A percentile compares a stretch with the other conserved stretches of the same genome.
These are phyloP conservation scores for Phaeosphaeriaceae sp. DNA, from an alignment of 2,329 filamentous ascomycete species.

Conservation along the genomic window DNA sequence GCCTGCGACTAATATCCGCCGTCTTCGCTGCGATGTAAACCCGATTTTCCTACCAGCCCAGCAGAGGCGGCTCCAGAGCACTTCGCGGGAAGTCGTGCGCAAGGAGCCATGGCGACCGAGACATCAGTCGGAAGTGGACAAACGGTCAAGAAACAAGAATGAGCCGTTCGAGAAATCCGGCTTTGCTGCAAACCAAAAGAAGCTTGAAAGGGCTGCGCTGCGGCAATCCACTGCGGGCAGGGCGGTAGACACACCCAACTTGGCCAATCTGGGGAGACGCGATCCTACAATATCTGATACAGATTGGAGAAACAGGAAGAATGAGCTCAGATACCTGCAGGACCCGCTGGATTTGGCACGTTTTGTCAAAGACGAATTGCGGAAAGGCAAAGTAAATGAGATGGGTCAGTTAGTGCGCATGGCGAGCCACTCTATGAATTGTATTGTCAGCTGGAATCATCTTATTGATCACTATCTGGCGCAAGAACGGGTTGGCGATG, in stretches of 20 bases:
- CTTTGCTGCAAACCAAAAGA: conserved; percentile 32
- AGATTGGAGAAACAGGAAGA: conserved; percentile 51
- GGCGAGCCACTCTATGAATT: conserved; percentile 70
- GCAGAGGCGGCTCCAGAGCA: conserved; percentile 21
- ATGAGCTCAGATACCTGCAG: conserved; percentile 67
- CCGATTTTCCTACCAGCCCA: conserved; percentile 21
- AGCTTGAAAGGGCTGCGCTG: conserved; percentile 28
- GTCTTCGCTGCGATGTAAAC: conserved; percentile 30
- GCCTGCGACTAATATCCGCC: conserved; percentile 22
- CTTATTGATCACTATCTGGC: conserved; percentile 75
- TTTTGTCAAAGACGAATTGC: conserved; percentile 68
- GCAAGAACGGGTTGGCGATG: conserved; percentile 65
- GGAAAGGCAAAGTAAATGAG: conserved; percentile 66
- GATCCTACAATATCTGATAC: conserved; percentile 31
- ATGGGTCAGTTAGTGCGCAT: conserved; percentile 72
- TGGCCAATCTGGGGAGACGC: conserved; percentile 30
- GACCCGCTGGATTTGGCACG: conserved; percentile 78
- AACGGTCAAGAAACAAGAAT: conserved; percentile 9
- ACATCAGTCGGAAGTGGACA: conserved; percentile 15
- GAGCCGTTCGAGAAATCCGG: conserved; percentile 38
- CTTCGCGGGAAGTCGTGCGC: conserved; percentile 15
- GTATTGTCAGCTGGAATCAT: conserved; percentile 86
- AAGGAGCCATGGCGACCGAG: conserved; percentile 8
- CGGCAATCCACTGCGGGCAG: conserved; percentile 6
- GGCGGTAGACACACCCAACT: not conserved